Conservation (phyloP, 164 flowering plant species). For the Aristolochia contorta region DNA sequence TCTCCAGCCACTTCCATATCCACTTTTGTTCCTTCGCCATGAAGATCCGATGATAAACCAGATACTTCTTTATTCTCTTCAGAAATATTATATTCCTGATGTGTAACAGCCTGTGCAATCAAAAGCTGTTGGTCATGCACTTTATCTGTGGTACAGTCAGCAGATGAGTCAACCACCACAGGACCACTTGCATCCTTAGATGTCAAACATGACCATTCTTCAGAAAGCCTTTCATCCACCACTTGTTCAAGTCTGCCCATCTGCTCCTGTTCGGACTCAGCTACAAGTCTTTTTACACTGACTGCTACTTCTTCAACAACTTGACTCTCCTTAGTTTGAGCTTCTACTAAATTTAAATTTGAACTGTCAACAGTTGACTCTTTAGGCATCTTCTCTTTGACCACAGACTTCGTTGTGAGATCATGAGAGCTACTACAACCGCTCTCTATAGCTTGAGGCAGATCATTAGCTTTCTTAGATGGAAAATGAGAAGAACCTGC, state of each 20-base stretch:
- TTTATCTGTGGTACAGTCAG: not conserved
- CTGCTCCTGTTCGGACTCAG: not conserved
- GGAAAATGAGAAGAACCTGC: slow-evolving; percentile 5
- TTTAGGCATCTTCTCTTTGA: slow-evolving; percentile 2
- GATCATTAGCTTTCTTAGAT: slow-evolving; percentile 14
- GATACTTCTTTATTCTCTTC: not conserved
- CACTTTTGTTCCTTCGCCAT: not conserved
- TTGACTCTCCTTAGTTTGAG: too few species aligned
- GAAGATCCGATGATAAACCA: not conserved
- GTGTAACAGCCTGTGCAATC: not conserved
- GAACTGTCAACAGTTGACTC: not conserved
- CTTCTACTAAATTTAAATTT: too few species aligned
- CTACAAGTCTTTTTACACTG: too few species aligned
- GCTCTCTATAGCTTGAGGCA: slow-evolving; percentile 6
- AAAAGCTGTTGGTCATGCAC: not conserved
- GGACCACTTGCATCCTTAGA: not conserved
- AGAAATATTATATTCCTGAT: not conserved
- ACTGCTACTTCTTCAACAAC: too few species aligned
- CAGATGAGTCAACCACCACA: not conserved
- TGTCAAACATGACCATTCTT: not conserved
- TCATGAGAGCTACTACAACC: slow-evolving; percentile 9
- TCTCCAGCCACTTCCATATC: not conserved
- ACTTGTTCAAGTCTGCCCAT: not conserved
- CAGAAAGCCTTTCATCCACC: not conserved
- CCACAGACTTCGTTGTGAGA: not conserved